Percentiles rank a stretch among this genome's conserved stretches.
These are phyloP conservation scores for Talaromyces sp. DNA, from an alignment of 2,329 filamentous ascomycete genomes.

Conservation along the genomic window DNA sequence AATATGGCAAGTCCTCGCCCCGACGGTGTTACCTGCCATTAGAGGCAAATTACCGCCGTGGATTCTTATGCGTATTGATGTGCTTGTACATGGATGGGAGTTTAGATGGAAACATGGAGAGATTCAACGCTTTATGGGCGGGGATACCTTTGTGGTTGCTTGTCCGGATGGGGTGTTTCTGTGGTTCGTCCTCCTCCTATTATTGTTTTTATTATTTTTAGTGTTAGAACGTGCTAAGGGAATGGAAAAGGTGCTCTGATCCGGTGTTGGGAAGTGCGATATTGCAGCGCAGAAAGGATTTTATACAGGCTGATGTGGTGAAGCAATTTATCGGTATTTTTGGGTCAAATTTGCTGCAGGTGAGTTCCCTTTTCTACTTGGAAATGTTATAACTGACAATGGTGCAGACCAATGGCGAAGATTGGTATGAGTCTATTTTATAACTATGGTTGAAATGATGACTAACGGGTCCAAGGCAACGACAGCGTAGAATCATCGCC, in stretches of 20 bases:
- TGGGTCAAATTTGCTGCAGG: constrained; percentile 32
- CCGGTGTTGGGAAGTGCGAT: constrained; percentile 27
- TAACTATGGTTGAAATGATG: background rate
- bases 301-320: constrained; percentile 25
- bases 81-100: constrained; percentile 31
- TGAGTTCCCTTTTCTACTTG: constrained; percentile 14
- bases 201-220: background rate
- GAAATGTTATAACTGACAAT: constrained; percentile 6
- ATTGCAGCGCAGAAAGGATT: constrained; percentile 33
- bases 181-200: constrained; percentile 16
- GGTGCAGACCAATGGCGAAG: constrained; percentile 24
- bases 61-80: constrained; percentile 22
- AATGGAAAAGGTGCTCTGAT: constrained; percentile 24
- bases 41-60: constrained; percentile 22
- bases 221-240: background rate
- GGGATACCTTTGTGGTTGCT: constrained; percentile 30
- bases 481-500: constrained; percentile 34
- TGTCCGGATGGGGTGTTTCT: constrained; percentile 21
- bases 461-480: constrained; percentile 20
- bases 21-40: constrained; percentile 11
- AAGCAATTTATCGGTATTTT: constrained; percentile 30
- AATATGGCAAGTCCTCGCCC: constrained; percentile 26
- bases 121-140: constrained; percentile 22
- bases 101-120: constrained; percentile 24
- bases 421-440: constrained; percentile 22